A percentile compares a stretch with the other conserved stretches of the same genome.
Evolutionary conservation across 2,329 filamentous ascomycete species (phyloP).

Genomic region (Aspergillus persii): DNA sequence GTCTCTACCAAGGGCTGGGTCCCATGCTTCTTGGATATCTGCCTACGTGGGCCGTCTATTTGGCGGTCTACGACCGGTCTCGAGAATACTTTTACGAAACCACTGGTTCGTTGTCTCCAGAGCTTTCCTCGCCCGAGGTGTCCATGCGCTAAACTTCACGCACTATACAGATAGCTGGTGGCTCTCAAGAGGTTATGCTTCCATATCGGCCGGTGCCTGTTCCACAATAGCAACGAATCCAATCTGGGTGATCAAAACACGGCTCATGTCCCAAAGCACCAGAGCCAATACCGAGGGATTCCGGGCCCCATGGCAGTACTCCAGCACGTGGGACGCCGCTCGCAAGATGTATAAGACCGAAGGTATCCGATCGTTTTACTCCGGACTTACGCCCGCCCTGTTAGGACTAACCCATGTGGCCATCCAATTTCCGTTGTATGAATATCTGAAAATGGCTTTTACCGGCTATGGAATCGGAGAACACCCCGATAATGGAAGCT

Average conservation of each 20-base stretch:
- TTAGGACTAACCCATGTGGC: conserved; percentile 92
- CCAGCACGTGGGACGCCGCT: conserved; percentile 83
- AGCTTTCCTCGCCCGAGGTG: not conserved
- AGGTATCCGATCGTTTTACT: conserved; percentile 89
- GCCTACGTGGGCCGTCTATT: conserved; percentile 97
- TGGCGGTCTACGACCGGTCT: conserved; percentile 91
- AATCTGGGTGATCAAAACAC: conserved; percentile 99
- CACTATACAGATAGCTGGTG: conserved; percentile 65
- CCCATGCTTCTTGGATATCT: conserved; percentile 95
- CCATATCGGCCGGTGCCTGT: conserved; percentile 83
- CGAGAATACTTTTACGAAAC: conserved; percentile 70
- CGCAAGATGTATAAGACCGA: conserved; percentile 94
- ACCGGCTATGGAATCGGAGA: conserved; percentile 87
- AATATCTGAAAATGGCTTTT: conserved; percentile 86
- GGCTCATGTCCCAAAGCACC: conserved; percentile 86
- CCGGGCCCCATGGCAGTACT: conserved; percentile 76
- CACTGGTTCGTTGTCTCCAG: conserved; percentile 52
- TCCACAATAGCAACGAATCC: conserved; percentile 95
- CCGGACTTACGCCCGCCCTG: conserved; percentile 85
- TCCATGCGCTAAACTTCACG: not conserved
- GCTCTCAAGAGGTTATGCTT: conserved; percentile 81
- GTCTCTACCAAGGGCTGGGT: conserved; percentile 88
- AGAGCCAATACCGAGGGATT: conserved; percentile 52
- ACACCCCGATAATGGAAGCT: conserved; percentile 57
- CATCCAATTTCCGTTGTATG: conserved; percentile 95